Percentiles rank a stretch among this genome's conserved stretches.
Conservation (phyloP, 2,329 filamentous ascomycete species). For the Rugonectria rugulosa region DNA sequence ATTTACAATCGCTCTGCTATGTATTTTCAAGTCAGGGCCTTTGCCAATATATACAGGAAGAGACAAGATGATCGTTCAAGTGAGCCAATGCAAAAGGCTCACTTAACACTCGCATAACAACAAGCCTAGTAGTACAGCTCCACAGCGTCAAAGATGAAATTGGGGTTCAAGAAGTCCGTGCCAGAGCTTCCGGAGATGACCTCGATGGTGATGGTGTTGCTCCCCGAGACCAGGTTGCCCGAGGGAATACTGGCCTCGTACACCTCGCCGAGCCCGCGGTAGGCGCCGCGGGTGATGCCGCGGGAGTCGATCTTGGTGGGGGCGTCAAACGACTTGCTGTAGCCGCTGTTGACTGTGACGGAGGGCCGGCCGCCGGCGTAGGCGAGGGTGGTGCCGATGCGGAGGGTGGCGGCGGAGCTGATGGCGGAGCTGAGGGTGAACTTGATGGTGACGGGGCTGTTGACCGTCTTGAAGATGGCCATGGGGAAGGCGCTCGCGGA, state of each 20-base stretch:
- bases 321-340: constrained; percentile 53
- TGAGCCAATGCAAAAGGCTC: not conserved
- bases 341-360: constrained; percentile 63
- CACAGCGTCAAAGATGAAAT: constrained; percentile 48
- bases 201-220: constrained; percentile 69
- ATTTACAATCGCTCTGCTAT: constrained; percentile 8
- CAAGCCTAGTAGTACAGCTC: constrained; percentile 35
- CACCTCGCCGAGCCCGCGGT: constrained; percentile 69
- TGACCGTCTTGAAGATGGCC: constrained; percentile 69
- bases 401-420: constrained; percentile 61
- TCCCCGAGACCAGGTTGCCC: constrained; percentile 64
- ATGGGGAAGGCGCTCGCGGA: constrained; percentile 65
- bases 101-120: not conserved
- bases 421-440: constrained; percentile 62
- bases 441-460: constrained; percentile 66
- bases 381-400: constrained; percentile 70
- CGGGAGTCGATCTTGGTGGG: constrained; percentile 70
- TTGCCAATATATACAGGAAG: constrained; percentile 33
- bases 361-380: constrained; percentile 67
- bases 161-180: constrained; percentile 63
- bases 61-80: not conserved
- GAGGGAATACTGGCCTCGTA: constrained; percentile 68
- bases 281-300: constrained; percentile 71
- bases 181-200: constrained; percentile 67
- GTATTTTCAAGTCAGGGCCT: constrained; percentile 11